Evolutionary conservation across 495 filamentous ascomycete genomes (phyloP), one percentile per base, ranked within the genome.

Genomic region (Halenospora varia): DNA sequence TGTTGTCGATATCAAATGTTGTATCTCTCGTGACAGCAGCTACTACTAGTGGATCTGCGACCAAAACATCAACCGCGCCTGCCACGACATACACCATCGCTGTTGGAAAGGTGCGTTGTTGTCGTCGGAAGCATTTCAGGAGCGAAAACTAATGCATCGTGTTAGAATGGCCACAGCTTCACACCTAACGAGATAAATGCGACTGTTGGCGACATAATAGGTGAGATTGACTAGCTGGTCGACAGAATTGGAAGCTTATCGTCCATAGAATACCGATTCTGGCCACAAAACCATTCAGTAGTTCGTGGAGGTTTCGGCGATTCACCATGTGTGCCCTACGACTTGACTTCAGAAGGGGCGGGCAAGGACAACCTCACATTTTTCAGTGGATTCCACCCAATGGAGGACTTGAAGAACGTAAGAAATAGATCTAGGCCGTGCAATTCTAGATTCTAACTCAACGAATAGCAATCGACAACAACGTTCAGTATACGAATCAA

Each of bases 291-390:
- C 61, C 83, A 86, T 59, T 79, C 79, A 2, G 84, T 87, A 10
- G 77, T 73, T 9, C 72, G 78, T 35, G 78, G 81, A 17, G 79
- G 73, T 19, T 88, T 75, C 60, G 26, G 45, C 10, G 64, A 64
- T 24, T 69, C 66, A 40, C 79, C 84, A 55, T 87, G 84, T 56
- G 75, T 86, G 35, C 82, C 82, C 3, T 84, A 80, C 57, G 82
- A 85, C 52, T 60, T 73, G 29, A 72, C 72, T n/a, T n/a, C n/a
- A n/a, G n/a, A 15, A 70, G 67, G 1, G 47, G 55, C 35, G 63
- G 70, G 25, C 70, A 71, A 47, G 53, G n/a, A n/a, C n/a, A n/a
- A n/a, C n/a, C n/a, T 62, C 0, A 77, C 77, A 4, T 83, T 84
- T 65, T 79, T 60, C 57, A 73, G 73, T 40, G 80, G 75, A 1